Base-by-base conservation (phyloP, 2,329 filamentous ascomycete genomes). In the Neopestalotiopsis sp. region DNA sequence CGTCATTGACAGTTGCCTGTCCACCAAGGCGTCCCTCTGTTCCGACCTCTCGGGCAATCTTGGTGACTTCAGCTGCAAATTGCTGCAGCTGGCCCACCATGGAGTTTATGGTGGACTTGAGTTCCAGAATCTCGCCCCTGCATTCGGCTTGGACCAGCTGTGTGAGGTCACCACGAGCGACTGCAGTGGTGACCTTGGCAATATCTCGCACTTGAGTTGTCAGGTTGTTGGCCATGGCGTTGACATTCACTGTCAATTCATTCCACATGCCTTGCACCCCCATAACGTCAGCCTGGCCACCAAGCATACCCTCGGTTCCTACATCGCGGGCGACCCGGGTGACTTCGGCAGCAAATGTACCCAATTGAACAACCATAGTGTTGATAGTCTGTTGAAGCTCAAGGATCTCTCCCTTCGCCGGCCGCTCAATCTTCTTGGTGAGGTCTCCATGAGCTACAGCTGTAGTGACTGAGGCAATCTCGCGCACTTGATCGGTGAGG, bases 71-170 rank as follows among this genome's bases (percentile, higher is more conserved):
- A 77, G 94, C 93, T 10, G 96, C 96, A 78, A 98, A 98, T 78
- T 98, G 95, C 78, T 97, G 94, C 69, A 99, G 86, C 80, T 98
- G 96, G 80, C 98, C 96, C 73, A 99, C 95, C 95, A 99, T 99
- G 79, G 93, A 96, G 83, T 99, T 99, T 85, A 98, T 99, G 61
- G 96, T 98, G 70, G 94, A 95, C 83, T 99, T 99, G 77, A 99
- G 92, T 84, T 93, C 94, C 78, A 91, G 92, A 76, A 95, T 98
- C 86, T 95, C 96, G 81, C 92, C 97, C 84, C 91, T 92, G 82
- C 93, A 95, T 77, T 94, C 94, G 70, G 95, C 95, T 80, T 97
- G 94, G 52, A 99, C 95, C 81, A 98, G 98, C 81, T 97, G 95
- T 65, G 95, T 98, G 75, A 99, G 86, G 80, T 99, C 96, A 82